These are phyloP conservation scores for Calonectria montana DNA, from an alignment of 2,329 filamentous ascomycete genomes.

Conservation along the genomic window DNA sequence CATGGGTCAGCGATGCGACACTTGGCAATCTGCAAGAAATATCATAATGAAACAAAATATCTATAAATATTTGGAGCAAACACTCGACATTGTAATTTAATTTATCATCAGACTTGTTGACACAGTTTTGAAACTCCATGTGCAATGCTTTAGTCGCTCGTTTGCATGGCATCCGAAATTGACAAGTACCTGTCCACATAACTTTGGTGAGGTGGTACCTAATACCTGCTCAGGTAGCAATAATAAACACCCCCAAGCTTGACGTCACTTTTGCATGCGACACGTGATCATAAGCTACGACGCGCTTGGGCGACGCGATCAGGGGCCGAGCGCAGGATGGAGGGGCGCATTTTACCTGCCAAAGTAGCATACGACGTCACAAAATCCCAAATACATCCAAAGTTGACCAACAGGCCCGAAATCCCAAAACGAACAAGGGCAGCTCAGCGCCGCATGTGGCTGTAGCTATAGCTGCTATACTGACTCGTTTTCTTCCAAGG, in stretches of 20 bases:
- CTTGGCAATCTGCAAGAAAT: no score
- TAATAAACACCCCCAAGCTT: not conserved
- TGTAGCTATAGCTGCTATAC: constrained; percentile 2
- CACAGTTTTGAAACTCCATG: no score
- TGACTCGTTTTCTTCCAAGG: not conserved
- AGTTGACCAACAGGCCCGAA: constrained; percentile 1
- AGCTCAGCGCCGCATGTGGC: constrained; percentile 6
- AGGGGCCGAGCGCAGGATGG: constrained; percentile 18
- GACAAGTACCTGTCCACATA: not conserved
- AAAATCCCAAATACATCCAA: constrained; percentile 18
- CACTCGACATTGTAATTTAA: no score
- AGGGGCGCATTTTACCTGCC: constrained; percentile 17
- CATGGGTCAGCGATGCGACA: no score
- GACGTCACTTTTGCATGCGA: not conserved
- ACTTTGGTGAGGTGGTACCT: not conserved
- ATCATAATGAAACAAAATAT: no score
- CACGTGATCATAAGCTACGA: constrained; percentile 16
- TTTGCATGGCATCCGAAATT: not conserved
- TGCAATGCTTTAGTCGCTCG: no score
- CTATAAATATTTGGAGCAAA: no score
- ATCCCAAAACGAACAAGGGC: constrained; percentile 19
- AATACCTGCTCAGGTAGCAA: not conserved
- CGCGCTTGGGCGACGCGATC: constrained; percentile 24
- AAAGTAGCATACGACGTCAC: constrained; percentile 22
- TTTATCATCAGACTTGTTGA: no score